Evolutionary conservation across 306 rosid genomes (phyloP).

Genomic region (Cicer bijugum): DNA sequence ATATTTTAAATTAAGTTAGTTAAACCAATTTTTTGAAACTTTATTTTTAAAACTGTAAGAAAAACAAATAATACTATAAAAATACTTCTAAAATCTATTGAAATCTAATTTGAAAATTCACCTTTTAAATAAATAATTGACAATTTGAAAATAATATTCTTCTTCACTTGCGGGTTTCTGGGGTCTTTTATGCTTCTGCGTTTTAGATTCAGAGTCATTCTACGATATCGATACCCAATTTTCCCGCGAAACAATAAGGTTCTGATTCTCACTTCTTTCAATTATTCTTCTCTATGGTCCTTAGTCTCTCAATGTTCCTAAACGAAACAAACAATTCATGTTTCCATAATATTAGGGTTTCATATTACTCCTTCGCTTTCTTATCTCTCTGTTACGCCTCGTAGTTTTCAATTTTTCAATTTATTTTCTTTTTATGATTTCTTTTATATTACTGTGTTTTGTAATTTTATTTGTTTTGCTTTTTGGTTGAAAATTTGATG

Average conservation of each 20-base stretch:
- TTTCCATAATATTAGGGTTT: slow-evolving; percentile 20
- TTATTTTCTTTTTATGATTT: neutral
- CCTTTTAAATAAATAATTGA: too few species aligned
- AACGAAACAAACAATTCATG: neutral
- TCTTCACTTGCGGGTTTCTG: too few species aligned
- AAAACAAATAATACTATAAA: too few species aligned
- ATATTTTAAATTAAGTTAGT: too few species aligned
- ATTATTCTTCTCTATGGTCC: neutral
- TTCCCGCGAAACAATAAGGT: slow-evolving; percentile 32
- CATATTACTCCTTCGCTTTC: neutral
- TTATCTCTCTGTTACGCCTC: neutral
- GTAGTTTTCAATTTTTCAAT: neutral
- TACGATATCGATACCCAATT: too few species aligned
- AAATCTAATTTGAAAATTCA: too few species aligned
- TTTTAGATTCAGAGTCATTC: too few species aligned
- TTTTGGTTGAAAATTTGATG: neutral
- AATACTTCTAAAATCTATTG: too few species aligned
- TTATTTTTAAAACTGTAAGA: too few species aligned
- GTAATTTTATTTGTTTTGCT: neutral
- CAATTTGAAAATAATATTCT: too few species aligned
- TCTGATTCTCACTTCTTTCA: neutral
- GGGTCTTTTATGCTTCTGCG: neutral
- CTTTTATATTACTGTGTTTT: too few species aligned
- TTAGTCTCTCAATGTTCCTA: neutral
- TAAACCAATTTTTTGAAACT: too few species aligned